phyloP scores from a whole-genome alignment of 2,329 filamentous ascomycete species.

The Sclerotinia sclerotiorum region DNA sequence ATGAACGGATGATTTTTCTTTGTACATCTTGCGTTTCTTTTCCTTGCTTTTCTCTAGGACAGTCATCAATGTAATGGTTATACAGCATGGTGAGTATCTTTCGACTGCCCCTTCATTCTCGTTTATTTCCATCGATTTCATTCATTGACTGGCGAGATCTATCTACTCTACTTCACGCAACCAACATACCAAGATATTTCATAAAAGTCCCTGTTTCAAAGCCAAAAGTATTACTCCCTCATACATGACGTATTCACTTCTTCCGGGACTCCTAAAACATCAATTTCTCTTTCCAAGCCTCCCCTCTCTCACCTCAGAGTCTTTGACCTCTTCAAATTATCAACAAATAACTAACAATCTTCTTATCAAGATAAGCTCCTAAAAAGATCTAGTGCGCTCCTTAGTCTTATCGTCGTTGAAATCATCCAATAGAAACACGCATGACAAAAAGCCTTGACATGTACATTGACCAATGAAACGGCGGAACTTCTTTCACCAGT shows the following conservation, averaged over 20 bases:
- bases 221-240: not conserved
- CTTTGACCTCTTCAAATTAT: slow-evolving; percentile 18
- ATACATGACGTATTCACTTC: slow-evolving; percentile 9
- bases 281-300: not conserved
- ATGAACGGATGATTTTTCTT: not conserved
- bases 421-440: not conserved
- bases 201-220: not conserved
- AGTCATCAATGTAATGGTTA: not conserved
- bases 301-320: not conserved
- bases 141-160: not conserved
- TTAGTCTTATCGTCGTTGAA: slow-evolving; percentile 19
- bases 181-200: not conserved
- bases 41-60: not conserved
- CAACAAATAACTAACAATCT: slow-evolving; percentile 9
- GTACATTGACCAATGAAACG: not conserved
- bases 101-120: slow-evolving; percentile 3
- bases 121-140: not conserved
- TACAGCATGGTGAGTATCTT: not conserved
- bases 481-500: not conserved
- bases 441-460: slow-evolving; percentile 19
- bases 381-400: slow-evolving; percentile 2
- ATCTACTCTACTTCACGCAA: not conserved
- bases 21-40: not conserved
- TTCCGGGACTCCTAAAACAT: not conserved
- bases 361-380: slow-evolving; percentile 10